A percentile compares a stretch with the other conserved stretches of the same genome.
phyloP scores from a whole-genome alignment of 805 yeast species.

The Teunomyces atbi region DNA sequence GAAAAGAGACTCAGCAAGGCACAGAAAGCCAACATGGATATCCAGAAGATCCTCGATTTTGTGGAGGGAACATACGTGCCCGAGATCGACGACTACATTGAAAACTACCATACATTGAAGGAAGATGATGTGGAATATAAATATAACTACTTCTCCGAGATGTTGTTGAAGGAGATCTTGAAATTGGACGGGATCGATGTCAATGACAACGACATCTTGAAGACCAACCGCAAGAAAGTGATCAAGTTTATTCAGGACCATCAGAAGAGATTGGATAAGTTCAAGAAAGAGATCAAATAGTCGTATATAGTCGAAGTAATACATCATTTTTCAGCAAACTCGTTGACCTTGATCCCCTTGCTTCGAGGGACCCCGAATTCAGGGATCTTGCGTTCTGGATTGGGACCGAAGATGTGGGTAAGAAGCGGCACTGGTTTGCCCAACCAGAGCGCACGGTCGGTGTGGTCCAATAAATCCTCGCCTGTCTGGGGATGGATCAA shows the following conservation, averaged over 20 bases:
- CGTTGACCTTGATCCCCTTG: constrained; percentile 10
- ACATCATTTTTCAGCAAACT: constrained; percentile 7
- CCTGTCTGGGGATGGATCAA: constrained; percentile 36
- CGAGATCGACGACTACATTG: constrained; percentile 33
- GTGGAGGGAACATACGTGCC: constrained; percentile 43
- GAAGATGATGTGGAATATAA: constrained; percentile 43
- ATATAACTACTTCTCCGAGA: constrained; percentile 61
- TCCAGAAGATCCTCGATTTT: constrained; percentile 37
- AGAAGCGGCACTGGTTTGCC: constrained; percentile 23
- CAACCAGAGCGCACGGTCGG: constrained; percentile 29
- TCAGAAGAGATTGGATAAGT: constrained; percentile 54
- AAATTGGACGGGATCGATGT: constrained; percentile 64
- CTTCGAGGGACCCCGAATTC: constrained; percentile 28
- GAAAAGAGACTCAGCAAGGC: constrained; percentile 40
- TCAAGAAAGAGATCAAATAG: constrained; percentile 27
- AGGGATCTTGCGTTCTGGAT: constrained; percentile 16
- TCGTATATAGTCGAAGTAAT: neutral
- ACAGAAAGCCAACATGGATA: constrained; percentile 38
- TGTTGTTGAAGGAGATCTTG: constrained; percentile 63
- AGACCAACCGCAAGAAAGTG: constrained; percentile 56
- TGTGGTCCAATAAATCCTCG: constrained; percentile 25
- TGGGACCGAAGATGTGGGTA: constrained; percentile 10
- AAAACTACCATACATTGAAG: constrained; percentile 22
- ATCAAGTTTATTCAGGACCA: constrained; percentile 61
- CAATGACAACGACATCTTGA: constrained; percentile 48